Conservation (phyloP, 2,329 filamentous ascomycete genomes). For the Septoria petroselini region DNA sequence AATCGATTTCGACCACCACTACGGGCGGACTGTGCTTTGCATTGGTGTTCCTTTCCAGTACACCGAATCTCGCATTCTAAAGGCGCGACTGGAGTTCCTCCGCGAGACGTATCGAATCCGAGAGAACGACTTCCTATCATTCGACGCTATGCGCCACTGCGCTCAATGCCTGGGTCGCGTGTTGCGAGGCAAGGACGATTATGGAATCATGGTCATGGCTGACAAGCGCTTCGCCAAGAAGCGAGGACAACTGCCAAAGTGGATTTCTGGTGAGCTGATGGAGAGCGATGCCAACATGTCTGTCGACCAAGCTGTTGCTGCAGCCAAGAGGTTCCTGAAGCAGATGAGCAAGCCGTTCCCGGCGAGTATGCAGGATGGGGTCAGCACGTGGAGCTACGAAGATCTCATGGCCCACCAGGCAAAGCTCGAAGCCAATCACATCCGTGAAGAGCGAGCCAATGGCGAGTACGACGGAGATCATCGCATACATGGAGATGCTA, state of each 20-base stretch:
- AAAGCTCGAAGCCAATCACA: constrained; percentile 67
- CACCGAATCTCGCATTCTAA: constrained; percentile 94
- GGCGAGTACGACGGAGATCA: constrained; percentile 49
- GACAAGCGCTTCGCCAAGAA: constrained; percentile 94
- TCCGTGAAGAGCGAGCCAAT: constrained; percentile 56
- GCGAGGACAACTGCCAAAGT: constrained; percentile 83
- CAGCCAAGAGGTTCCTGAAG: constrained; percentile 82
- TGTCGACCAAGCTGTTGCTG: constrained; percentile 90
- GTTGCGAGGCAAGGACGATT: constrained; percentile 93
- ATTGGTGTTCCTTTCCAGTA: constrained; percentile 99
- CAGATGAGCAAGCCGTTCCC: constrained; percentile 91
- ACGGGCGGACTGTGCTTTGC: constrained; percentile 89
- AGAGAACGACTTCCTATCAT: constrained; percentile 96
- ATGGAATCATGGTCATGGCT: constrained; percentile 98
- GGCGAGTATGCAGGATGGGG: constrained; percentile 79
- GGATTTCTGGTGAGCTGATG: constrained; percentile 85
- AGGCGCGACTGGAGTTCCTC: constrained; percentile 92
- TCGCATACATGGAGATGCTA: constrained; percentile 32
- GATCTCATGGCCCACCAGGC: constrained; percentile 77
- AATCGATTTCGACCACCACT: constrained; percentile 99
- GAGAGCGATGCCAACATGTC: constrained; percentile 86
- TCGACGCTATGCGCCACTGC: constrained; percentile 98
- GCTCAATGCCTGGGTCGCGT: constrained; percentile 95
- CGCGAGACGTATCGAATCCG: constrained; percentile 94
- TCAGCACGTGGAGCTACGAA: constrained; percentile 83